Base-by-base conservation (phyloP, 2,329 filamentous ascomycete species). In the Sclerotinia borealis region DNA sequence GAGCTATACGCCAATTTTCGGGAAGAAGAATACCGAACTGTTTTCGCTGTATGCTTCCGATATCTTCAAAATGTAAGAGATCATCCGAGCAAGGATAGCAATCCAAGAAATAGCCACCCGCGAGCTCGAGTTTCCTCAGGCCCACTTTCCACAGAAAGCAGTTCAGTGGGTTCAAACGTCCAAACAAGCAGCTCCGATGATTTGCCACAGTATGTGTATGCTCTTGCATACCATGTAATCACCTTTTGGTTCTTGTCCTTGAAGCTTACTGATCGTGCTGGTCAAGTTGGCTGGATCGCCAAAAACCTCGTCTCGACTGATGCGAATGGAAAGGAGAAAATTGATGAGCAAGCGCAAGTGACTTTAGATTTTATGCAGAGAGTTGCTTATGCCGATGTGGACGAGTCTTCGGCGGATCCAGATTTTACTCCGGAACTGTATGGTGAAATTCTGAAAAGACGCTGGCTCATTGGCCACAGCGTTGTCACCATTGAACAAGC, bases 181-280 rank as follows among this genome's bases (percentile, higher is more conserved):
- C 69, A 71, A 48, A 70, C 73, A 64, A 77, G 78, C 62, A 72
- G 79, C 66, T 81, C 87, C 9, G 90, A 95, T 66, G 91, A 95
- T 68, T 81, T 96, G 56, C 92, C 93, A 5, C 90, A 95, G 75
- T 99, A 99, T 74, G 91, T 99, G 31, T 95, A 96, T 75, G 90
- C 92, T 1, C 80, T 98, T 59, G 93, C 93, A 10, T 96, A 96
- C 74, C 93, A 98, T 74, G 92, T 96, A 70, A 93, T 99, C 68
- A 89, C 92, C 1, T 97, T 96, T 74, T 99, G 95, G 95, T 99
- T 98, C 74, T 82, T 99, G 69, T 90, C 92, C 1, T 76, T 99
- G 70, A 93, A 92, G 72, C 82, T 96, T 59, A 85, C 88, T 43
- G 92, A 97, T 73, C 87, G 95, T 58, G 85, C 88, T 39, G 91